Conservation (phyloP, 768 basidiomycete species). For the Lentinula raphanica region DNA sequence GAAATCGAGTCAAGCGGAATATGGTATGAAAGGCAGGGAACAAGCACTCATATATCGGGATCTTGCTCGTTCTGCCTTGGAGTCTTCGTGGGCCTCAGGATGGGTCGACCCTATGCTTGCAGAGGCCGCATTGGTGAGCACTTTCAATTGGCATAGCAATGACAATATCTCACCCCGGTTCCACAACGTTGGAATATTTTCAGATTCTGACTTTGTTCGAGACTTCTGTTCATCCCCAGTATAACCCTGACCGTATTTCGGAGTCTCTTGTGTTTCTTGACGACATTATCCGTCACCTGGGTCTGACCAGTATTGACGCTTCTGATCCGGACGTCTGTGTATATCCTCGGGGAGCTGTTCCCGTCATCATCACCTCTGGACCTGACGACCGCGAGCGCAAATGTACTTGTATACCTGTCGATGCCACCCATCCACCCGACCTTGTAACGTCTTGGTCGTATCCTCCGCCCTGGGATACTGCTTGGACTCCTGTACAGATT, state of each 20-base stretch:
- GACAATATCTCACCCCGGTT: not conserved
- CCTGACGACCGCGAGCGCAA: constrained; percentile 19
- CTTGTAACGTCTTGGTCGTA: constrained; percentile 41
- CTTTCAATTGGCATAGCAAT: too few species aligned
- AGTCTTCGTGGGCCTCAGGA: constrained; percentile 42
- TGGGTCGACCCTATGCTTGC: constrained; percentile 63
- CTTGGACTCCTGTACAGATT: constrained; percentile 51
- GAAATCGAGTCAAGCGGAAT: constrained; percentile 65
- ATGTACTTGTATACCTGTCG: constrained; percentile 44
- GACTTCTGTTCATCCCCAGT: constrained; percentile 64
- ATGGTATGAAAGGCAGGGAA: constrained; percentile 45
- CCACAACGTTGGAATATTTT: not conserved
- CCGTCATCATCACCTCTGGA: constrained; percentile 35
- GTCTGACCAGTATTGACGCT: constrained; percentile 53
- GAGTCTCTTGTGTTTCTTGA: constrained; percentile 57
- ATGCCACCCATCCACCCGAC: constrained; percentile 30
- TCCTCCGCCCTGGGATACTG: constrained; percentile 55
- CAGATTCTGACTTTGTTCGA: constrained; percentile 81
- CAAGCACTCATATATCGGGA: constrained; percentile 55
- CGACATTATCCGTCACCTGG: constrained; percentile 51
- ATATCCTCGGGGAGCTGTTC: constrained; percentile 48
- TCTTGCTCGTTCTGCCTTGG: constrained; percentile 50
- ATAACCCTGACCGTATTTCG: constrained; percentile 50
- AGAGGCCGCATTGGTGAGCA: constrained; percentile 63
- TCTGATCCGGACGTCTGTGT: constrained; percentile 47